phyloP scores from a whole-genome alignment of 352 stramenopile species.

The Pythium dissotocum region DNA sequence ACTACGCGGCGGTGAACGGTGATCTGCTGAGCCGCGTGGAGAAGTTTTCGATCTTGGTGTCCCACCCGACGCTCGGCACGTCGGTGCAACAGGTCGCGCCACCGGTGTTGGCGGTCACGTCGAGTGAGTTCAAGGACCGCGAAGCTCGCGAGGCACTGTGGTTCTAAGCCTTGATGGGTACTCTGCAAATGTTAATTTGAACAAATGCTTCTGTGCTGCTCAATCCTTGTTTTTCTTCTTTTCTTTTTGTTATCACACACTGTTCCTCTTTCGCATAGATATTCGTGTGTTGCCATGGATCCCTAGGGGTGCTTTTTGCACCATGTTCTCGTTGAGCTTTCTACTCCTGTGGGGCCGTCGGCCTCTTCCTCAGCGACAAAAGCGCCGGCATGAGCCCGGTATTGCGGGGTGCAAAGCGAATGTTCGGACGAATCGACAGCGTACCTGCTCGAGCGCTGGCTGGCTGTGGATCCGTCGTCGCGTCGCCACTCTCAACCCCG shows the following conservation, averaged over 20 bases:
- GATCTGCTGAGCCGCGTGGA: conserved; percentile 39
- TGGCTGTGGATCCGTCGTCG: not conserved
- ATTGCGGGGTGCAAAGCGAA: conserved; percentile 62
- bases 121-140: conserved; percentile 27
- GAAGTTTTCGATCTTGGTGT: conserved; percentile 52
- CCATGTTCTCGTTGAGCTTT: not conserved
- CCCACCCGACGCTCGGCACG: conserved; percentile 45
- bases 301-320: too few species aligned
- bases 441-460: not conserved
- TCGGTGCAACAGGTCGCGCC: conserved; percentile 45
- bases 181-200: too few species aligned
- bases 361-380: conserved; percentile 26
- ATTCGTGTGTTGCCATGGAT: not conserved
- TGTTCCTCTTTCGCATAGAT: too few species aligned
- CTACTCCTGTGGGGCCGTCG: not conserved
- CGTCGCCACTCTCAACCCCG: not conserved
- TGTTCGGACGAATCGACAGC: conserved; percentile 28
- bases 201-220: not conserved
- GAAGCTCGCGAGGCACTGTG: conserved; percentile 24
- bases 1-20: conserved; percentile 68
- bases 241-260: not conserved
- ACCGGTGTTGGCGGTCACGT: conserved; percentile 39
- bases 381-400: conserved; percentile 44
- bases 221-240: not conserved
- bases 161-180: conserved; percentile 5